Evolutionary conservation across 2,329 filamentous ascomycete species (phyloP).

Genomic region (Magnaporthiopsis rhizophila): DNA sequence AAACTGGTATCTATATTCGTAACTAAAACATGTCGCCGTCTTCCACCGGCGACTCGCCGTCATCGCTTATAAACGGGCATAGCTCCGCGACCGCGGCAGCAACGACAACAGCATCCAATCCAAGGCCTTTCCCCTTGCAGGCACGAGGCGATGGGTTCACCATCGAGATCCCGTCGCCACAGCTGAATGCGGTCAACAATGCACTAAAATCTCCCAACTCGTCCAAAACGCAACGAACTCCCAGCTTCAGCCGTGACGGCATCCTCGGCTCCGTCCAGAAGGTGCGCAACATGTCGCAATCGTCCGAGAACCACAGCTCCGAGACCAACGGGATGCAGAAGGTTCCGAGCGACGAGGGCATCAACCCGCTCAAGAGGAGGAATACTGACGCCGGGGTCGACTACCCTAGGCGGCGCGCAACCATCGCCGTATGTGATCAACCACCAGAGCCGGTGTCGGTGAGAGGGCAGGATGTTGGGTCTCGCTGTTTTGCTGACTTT

Average conservation of each 20-base stretch:
- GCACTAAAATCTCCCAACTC: constrained; percentile 44
- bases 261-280: constrained; percentile 47
- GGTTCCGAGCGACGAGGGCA: constrained; percentile 42
- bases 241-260: constrained; percentile 45
- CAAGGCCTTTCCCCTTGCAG: constrained; percentile 35
- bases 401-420: constrained; percentile 56
- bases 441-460: neutral
- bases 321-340: constrained; percentile 40
- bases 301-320: constrained; percentile 32
- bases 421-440: constrained; percentile 49
- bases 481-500: neutral
- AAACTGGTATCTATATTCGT: neutral
- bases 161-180: constrained; percentile 39
- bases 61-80: constrained; percentile 20
- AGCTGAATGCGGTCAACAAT: constrained; percentile 33
- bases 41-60: constrained; percentile 45
- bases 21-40: constrained; percentile 39
- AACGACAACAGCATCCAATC: constrained; percentile 27
- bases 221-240: constrained; percentile 38
- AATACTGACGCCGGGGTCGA: constrained; percentile 54
- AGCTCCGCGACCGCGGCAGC: constrained; percentile 20
- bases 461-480: neutral
- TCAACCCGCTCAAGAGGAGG: constrained; percentile 52
- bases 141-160: constrained; percentile 36
- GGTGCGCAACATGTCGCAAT: constrained; percentile 46